A percentile compares a stretch with the other conserved stretches of the same genome.
These are phyloP conservation scores for Didymella sp. DNA, from an alignment of 2,329 filamentous ascomycete genomes.

Conservation along the genomic window DNA sequence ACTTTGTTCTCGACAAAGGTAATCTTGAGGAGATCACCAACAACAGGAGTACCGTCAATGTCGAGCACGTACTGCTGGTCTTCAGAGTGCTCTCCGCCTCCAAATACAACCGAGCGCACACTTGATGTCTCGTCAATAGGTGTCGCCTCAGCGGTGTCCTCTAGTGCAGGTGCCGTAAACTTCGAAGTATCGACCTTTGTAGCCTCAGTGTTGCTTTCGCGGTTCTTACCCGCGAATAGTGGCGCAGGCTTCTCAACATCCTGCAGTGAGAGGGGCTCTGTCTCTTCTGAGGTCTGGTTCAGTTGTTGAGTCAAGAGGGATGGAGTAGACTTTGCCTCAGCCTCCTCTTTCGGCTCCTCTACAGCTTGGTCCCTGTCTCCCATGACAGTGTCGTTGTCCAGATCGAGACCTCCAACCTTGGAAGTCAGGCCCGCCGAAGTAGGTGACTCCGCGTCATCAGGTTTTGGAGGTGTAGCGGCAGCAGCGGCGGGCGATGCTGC, in stretches of 20 bases:
- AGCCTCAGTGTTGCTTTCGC: slow-evolving; percentile 36
- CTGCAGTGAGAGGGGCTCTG: slow-evolving; percentile 57
- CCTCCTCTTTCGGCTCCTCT: slow-evolving; percentile 29
- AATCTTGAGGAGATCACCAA: slow-evolving; percentile 93
- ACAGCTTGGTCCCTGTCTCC: slow-evolving; percentile 36
- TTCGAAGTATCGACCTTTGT: slow-evolving; percentile 39
- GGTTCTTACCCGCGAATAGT: slow-evolving; percentile 61
- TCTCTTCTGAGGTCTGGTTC: slow-evolving; percentile 36
- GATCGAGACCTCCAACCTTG: slow-evolving; percentile 63
- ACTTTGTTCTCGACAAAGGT: slow-evolving; percentile 95
- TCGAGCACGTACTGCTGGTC: slow-evolving; percentile 62
- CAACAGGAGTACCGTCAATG: slow-evolving; percentile 74
- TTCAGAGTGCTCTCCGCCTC: slow-evolving; percentile 39
- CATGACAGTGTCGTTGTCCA: slow-evolving; percentile 65
- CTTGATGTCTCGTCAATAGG: slow-evolving; percentile 48
- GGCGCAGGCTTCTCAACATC: slow-evolving; percentile 74
- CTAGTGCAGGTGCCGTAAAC: slow-evolving; percentile 36
- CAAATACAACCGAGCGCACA: slow-evolving; percentile 45
- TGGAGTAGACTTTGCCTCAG: slow-evolving; percentile 42
- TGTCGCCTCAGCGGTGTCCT: slow-evolving; percentile 47
- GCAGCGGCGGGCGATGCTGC: slow-evolving; percentile 28
- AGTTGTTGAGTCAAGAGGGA: slow-evolving; percentile 55
- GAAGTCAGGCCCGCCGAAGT: slow-evolving; percentile 63
- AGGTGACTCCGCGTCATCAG: slow-evolving; percentile 52
- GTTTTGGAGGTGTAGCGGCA: slow-evolving; percentile 27